Evolutionary conservation across 2,329 filamentous ascomycete species (phyloP).

Genomic region (Didymella sp.): DNA sequence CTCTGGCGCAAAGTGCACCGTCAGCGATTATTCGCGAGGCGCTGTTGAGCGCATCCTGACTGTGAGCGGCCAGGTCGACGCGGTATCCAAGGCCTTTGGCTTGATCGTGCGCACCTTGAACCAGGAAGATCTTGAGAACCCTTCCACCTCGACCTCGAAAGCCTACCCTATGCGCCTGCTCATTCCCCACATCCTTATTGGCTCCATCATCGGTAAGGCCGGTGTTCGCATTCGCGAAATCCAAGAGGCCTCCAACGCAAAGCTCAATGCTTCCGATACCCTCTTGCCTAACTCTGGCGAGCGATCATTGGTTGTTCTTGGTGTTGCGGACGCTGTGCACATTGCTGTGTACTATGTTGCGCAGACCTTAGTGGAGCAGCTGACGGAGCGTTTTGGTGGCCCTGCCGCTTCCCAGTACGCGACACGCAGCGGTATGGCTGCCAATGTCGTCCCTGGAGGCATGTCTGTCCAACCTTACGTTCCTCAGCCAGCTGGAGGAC

Average conservation of each 20-base stretch:
- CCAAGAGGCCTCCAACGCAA: slow-evolving; percentile 94
- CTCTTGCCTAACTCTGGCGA: slow-evolving; percentile 95
- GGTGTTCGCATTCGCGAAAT: slow-evolving; percentile 97
- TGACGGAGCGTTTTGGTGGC: slow-evolving; percentile 95
- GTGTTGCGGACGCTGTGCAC: slow-evolving; percentile 96
- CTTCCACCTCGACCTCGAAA: slow-evolving; percentile 93
- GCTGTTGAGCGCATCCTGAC: slow-evolving; percentile 97
- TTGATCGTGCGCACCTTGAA: slow-evolving; percentile 98
- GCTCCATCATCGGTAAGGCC: slow-evolving; percentile 97
- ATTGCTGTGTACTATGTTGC: slow-evolving; percentile 99
- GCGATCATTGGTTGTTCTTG: slow-evolving; percentile 96
- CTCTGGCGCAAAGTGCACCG: slow-evolving; percentile 97
- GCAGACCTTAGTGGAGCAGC: slow-evolving; percentile 95
- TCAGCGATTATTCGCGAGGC: slow-evolving; percentile 96
- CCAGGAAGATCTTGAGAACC: slow-evolving; percentile 87
- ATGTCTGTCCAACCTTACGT: slow-evolving; percentile 99
- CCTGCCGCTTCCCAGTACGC: slow-evolving; percentile 98
- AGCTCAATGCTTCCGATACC: slow-evolving; percentile 94
- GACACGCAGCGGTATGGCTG: slow-evolving; percentile 89
- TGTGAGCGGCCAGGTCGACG: slow-evolving; percentile 94
- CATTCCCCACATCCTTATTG: slow-evolving; percentile 95
- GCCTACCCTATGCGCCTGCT: slow-evolving; percentile 95
- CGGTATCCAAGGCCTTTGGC: slow-evolving; percentile 97
- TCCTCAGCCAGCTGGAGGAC: slow-evolving; percentile 89
- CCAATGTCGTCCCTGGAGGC: slow-evolving; percentile 91